These are phyloP conservation scores for Globisporangium uncinulatum DNA, from an alignment of 352 stramenopile genomes.

Conservation along the genomic window DNA sequence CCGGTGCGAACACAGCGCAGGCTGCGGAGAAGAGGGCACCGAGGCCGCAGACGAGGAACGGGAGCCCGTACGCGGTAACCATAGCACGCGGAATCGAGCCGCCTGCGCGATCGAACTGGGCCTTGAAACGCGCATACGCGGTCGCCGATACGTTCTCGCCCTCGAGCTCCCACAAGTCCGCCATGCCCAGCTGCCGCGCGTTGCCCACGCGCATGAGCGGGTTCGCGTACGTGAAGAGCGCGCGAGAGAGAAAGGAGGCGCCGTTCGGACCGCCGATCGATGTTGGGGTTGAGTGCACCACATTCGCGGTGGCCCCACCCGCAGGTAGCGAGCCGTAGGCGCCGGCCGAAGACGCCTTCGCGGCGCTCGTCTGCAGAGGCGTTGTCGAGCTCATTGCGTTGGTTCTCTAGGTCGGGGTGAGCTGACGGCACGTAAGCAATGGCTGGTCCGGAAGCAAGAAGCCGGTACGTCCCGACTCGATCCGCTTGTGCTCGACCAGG, in stretches of 20 bases:
- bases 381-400: background rate
- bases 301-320: background rate
- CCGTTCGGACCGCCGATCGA: background rate
- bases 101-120: conserved; percentile 14
- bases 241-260: conserved; percentile 16
- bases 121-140: conserved; percentile 23
- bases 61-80: conserved; percentile 16
- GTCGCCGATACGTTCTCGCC: conserved; percentile 17
- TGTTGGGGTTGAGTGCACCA: too few relatives aligned
- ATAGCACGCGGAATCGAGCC: conserved; percentile 24
- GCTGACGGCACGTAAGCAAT: background rate
- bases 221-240: conserved; percentile 44
- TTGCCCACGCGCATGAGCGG: conserved; percentile 37
- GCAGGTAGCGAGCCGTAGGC: background rate
- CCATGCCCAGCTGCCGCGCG: conserved; percentile 26
- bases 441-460: background rate
- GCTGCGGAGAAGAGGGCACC: conserved; percentile 18
- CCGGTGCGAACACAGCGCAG: conserved; percentile 24
- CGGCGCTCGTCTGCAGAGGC: conserved; percentile 1
- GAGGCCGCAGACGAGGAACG: conserved; percentile 27
- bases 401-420: background rate
- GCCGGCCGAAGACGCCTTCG: conserved; percentile 9
- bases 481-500: too few relatives aligned
- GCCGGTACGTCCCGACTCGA: background rate
- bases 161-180: conserved; percentile 40